Base-by-base conservation (phyloP, 192 early-diverging fungal genomes). In the Thamnidium elegans region DNA sequence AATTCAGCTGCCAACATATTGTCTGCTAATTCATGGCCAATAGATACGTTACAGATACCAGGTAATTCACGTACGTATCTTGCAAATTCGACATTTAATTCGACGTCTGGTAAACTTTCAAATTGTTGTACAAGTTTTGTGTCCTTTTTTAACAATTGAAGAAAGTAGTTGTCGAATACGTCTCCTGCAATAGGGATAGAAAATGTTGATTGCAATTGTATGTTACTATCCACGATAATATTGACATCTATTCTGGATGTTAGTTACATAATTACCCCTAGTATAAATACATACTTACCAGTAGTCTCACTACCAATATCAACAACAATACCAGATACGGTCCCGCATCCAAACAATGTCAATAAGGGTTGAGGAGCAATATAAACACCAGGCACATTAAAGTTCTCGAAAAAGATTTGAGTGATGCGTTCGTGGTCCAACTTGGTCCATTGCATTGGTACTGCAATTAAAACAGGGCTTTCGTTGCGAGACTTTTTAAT, bases 381-480 rank as follows among this genome's bases (percentile, higher is more conserved):
- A 59, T 87, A 84, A 23, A 99, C 74, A 15, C 85, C 84, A 7
- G 94, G 90, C 11, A 87, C 84, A 70, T 99, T 97, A 55, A 97
- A 80, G 20, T 89, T 82, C 76, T 99, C 97, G 78, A 99, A 99
- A 59, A 91, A 86, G 43, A 96, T 89, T 75, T 95, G 92, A 15
- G 90, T 84, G 31, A 90, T 81, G 8, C 82, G 78, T 76, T 94
- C 93, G 55, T 86, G 77, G 51, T 96, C 90, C 7, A 80, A 70
- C 62, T 91, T 92, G 14, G 87, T 81, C 95, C 94, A 97, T 42
- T 75, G 66, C 42, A 82, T 76, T n/a, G 97, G 97, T 3, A 94
- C 81, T 17, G 86, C 79, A 42, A 95, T 74, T 58, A 97, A 50
- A 0, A 94, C 82, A 13, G 92, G 89, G 36, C 81, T 84, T 14